Base-by-base conservation (phyloP, 2,329 filamentous ascomycete genomes). In the Fusarium coicis region DNA sequence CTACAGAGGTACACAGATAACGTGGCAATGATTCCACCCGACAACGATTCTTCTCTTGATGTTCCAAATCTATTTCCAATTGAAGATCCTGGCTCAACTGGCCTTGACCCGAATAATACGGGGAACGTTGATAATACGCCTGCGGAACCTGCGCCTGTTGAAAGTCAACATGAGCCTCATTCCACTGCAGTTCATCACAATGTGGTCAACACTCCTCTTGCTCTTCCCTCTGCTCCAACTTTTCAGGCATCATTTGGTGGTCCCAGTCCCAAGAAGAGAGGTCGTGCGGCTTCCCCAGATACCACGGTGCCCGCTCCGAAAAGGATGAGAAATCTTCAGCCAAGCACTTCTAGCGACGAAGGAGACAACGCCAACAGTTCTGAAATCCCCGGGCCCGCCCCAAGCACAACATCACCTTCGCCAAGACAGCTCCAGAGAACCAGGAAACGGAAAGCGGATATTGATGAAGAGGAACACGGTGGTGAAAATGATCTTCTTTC, bases 231-330 rank as follows among this genome's bases (percentile, higher is more conserved):
- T 61, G 21, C 30, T 26, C 6, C 21, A 30, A 4, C 10, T 30
- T 8, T 21, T 30, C 36, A 50, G 40, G 16, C 11, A 9, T 37
- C 40, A 8, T 19, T 34, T 19, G 26, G 37, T 42, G 16, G 28
- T 23, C 50, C 37, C 11, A 5, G 28, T 37, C 15, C 36, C 30
- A 49, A 15, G 23, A 69, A 69, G 46, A 69, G 65, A 42, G 16
- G 19, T 23, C 50, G 16, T n/a, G 46, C 16, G n/a, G 30, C 50
- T 10, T 34, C 66, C 7, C 36, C 64, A 7, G 11, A n/a, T 23
- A 26, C n/a, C n/a, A 28, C 30, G 14, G n/a, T 30, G 15, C 58
- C 46, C n/a, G 52, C 23, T n/a, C 42, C 32, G 28, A 64, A 63
- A 44, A 52, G 66, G 36, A 53, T 26, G 12, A 43, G 66, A 53